Conservation (phyloP, 441 rosid species). For the Populus hybrid region DNA sequence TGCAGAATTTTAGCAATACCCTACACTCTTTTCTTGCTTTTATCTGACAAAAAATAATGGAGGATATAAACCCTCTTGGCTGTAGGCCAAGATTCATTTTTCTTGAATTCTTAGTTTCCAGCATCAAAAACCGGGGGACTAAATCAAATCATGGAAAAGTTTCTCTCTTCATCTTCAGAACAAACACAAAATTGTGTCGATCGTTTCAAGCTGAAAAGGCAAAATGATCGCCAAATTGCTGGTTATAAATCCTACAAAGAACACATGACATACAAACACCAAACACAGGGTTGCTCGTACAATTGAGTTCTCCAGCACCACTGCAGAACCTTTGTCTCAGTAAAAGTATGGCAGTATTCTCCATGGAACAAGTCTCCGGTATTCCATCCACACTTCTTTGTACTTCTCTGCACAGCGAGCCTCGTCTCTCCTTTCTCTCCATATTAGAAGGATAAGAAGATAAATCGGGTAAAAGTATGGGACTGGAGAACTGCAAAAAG, state of each 20-base stretch:
- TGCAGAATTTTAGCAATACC: background rate
- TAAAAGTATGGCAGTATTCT: conserved; percentile 84
- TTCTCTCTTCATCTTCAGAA: background rate
- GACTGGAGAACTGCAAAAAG: conserved; percentile 57
- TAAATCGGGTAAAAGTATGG: conserved; percentile 88
- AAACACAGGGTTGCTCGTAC: background rate
- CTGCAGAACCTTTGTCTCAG: conserved; percentile 20
- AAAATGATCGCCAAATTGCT: background rate
- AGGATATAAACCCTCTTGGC: background rate
- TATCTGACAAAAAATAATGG: background rate
- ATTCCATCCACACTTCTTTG: conserved; percentile 76
- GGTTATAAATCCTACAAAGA: background rate
- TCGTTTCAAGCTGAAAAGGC: background rate
- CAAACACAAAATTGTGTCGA: background rate
- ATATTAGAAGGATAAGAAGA: conserved; percentile 74
- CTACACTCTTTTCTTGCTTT: background rate
- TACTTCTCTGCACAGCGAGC: conserved; percentile 86
- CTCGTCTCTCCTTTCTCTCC: conserved; percentile 94
- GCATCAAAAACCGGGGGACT: background rate
- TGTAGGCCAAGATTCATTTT: background rate
- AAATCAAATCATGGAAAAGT: background rate
- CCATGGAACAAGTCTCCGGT: conserved; percentile 76
- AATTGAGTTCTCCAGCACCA: background rate
- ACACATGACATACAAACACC: background rate
- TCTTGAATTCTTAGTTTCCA: background rate